Conservation (phyloP, 2,329 filamentous ascomycete species). For the Chlorencoelia australis region DNA sequence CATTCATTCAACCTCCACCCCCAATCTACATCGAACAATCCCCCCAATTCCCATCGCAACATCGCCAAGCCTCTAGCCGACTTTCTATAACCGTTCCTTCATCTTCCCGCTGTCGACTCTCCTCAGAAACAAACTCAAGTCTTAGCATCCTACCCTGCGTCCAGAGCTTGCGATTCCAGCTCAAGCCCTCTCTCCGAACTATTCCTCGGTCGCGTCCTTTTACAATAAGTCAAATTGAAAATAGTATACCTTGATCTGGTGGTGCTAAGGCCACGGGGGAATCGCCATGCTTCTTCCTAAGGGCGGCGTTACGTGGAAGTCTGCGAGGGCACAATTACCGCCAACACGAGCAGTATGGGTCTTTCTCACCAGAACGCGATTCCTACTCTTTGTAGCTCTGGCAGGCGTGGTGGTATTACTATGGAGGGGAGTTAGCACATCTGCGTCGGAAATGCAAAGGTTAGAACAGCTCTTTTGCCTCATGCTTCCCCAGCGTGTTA, state of each 20-base stretch:
- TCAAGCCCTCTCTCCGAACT: conserved; percentile 1
- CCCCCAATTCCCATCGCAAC: too few species aligned
- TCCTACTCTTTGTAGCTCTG: conserved; percentile 64
- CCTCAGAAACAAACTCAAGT: too few species aligned
- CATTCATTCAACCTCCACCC: too few species aligned
- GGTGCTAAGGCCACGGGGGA: conserved; percentile 32
- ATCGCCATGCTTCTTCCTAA: conserved; percentile 78
- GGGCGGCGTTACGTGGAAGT: conserved; percentile 86
- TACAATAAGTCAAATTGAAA: conserved; percentile 19
- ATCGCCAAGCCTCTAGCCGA: too few species aligned
- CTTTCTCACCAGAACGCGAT: conserved; percentile 66
- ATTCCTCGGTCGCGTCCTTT: background rate
- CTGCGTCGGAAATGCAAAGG: conserved; percentile 85
- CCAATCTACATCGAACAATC: too few species aligned
- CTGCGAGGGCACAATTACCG: conserved; percentile 68
- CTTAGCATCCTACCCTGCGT: too few species aligned
- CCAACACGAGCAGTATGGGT: conserved; percentile 62
- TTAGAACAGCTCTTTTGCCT: conserved; percentile 30
- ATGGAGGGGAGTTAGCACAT: conserved; percentile 77
- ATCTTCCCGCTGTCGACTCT: too few species aligned
- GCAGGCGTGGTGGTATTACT: conserved; percentile 65
- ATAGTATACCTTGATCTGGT: conserved; percentile 24
- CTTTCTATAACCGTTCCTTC: too few species aligned
- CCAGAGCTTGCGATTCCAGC: conserved; percentile 3
- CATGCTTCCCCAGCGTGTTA: conserved; percentile 2